These are phyloP conservation scores for Aspergillus flavus DNA, from an alignment of 2,329 filamentous ascomycete genomes.

Conservation along the genomic window DNA sequence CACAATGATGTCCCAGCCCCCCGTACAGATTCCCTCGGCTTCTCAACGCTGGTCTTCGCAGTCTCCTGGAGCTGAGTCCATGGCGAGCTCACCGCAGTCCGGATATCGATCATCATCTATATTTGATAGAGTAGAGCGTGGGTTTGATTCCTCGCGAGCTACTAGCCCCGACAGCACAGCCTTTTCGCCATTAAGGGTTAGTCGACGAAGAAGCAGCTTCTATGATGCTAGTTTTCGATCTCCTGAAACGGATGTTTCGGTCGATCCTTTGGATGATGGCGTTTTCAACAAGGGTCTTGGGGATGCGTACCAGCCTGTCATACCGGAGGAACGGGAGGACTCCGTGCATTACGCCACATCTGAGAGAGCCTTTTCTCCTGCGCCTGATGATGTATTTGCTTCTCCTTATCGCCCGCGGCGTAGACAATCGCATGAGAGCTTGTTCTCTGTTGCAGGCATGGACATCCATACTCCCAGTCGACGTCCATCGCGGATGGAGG, in stretches of 20 bases:
- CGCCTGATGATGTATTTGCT: slow-evolving; percentile 28
- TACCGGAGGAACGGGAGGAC: slow-evolving; percentile 44
- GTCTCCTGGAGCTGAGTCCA: slow-evolving; percentile 59
- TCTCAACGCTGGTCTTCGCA: slow-evolving; percentile 40
- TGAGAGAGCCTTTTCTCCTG: slow-evolving; percentile 13
- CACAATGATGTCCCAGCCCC: slow-evolving; percentile 65
- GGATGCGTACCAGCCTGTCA: slow-evolving; percentile 33
- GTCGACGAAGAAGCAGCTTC: slow-evolving; percentile 59
- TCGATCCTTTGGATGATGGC: slow-evolving; percentile 17
- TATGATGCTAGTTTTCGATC: slow-evolving; percentile 58
- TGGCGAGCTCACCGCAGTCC: slow-evolving; percentile 79
- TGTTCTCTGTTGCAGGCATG: slow-evolving; percentile 82
- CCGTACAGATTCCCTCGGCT: slow-evolving; percentile 58
- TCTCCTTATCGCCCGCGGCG: slow-evolving; percentile 54
- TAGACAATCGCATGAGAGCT: slow-evolving; percentile 81
- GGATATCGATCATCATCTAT: slow-evolving; percentile 71
- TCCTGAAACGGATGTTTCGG: slow-evolving; percentile 16
- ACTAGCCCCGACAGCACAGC: slow-evolving; percentile 80
- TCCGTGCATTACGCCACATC: slow-evolving; percentile 21
- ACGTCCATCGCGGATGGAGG: slow-evolving; percentile 73
- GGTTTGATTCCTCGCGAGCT: slow-evolving; percentile 70
- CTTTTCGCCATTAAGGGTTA: slow-evolving; percentile 64
- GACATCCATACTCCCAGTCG: slow-evolving; percentile 83
- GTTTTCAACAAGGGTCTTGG: slow-evolving; percentile 24
- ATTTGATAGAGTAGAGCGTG: slow-evolving; percentile 72